These are phyloP conservation scores for Rhytidhysteron rufulum DNA, from an alignment of 2,329 filamentous ascomycete species.

Conservation along the genomic window DNA sequence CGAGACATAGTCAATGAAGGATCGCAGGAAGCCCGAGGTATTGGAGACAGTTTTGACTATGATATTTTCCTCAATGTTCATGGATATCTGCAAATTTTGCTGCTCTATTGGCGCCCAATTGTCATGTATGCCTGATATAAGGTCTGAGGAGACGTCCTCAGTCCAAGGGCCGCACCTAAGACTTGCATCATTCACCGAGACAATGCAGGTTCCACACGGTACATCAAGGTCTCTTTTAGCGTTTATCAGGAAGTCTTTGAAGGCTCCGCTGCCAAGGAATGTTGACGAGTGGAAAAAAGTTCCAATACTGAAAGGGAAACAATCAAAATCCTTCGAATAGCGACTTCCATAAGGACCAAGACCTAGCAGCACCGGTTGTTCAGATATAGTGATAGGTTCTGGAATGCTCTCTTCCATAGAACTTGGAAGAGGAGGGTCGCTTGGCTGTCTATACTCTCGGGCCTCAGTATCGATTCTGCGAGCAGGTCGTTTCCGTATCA, in stretches of 20 bases:
- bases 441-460: conserved; percentile 44
- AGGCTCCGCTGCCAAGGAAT: conserved; percentile 56
- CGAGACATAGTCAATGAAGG: conserved; percentile 48
- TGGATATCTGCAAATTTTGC: neutral
- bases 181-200: conserved; percentile 32
- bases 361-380: conserved; percentile 30
- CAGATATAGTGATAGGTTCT: conserved; percentile 2
- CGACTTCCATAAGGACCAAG: conserved; percentile 47
- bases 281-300: conserved; percentile 55
- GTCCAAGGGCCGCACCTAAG: conserved; percentile 54
- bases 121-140: conserved; percentile 16
- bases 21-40: conserved; percentile 34
- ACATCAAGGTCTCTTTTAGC: conserved; percentile 41
- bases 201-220: conserved; percentile 32
- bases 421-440: conserved; percentile 26
- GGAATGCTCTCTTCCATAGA: conserved; percentile 6
- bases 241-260: conserved; percentile 41
- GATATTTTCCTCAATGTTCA: neutral
- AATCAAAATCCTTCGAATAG: conserved; percentile 53
- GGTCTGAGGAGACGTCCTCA: conserved; percentile 49
- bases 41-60: conserved; percentile 4
- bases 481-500: conserved; percentile 37
- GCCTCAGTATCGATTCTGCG: conserved; percentile 45
- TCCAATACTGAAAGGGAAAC: conserved; percentile 46
- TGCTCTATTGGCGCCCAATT: neutral